Conservation (phyloP, 2,329 filamentous ascomycete species). For the Immersiporthe knoxdaviesiana region DNA sequence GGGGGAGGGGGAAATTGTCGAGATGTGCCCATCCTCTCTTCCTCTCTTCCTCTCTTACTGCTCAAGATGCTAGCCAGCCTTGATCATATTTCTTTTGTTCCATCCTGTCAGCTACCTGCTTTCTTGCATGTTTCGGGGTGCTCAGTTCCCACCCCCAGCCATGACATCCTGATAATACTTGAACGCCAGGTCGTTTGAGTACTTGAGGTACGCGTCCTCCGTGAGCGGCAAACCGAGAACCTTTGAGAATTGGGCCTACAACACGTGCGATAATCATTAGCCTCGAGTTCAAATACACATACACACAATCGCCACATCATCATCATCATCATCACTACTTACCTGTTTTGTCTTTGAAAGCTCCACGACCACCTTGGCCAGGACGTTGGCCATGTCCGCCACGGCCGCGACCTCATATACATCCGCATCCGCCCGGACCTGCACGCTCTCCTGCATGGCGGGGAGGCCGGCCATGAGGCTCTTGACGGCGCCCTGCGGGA, state of each 20-base stretch:
- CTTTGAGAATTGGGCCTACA: constrained; percentile 48
- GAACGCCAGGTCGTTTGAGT: constrained; percentile 71
- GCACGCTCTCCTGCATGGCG: constrained; percentile 52
- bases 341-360: constrained; percentile 60
- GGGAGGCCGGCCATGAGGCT: constrained; percentile 60
- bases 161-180: constrained; percentile 70
- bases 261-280: constrained; percentile 37
- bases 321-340: constrained; percentile 36
- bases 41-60: neutral
- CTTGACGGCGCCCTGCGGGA: constrained; percentile 53
- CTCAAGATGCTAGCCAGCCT: neutral
- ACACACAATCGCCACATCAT: neutral
- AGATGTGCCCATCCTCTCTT: neutral
- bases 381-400: constrained; percentile 77
- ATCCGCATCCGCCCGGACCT: constrained; percentile 38
- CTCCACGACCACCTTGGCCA: constrained; percentile 67
- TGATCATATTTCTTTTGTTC: neutral
- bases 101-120: neutral
- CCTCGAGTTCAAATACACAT: constrained; percentile 38
- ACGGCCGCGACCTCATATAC: constrained; percentile 70
- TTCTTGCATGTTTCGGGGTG: too few species aligned
- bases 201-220: constrained; percentile 71
- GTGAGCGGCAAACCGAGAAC: constrained; percentile 68
- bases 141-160: constrained; percentile 49
- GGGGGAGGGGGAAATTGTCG: neutral